phyloP scores from a whole-genome alignment of 2,329 filamentous ascomycete species.

The Cladosporium sp. region DNA sequence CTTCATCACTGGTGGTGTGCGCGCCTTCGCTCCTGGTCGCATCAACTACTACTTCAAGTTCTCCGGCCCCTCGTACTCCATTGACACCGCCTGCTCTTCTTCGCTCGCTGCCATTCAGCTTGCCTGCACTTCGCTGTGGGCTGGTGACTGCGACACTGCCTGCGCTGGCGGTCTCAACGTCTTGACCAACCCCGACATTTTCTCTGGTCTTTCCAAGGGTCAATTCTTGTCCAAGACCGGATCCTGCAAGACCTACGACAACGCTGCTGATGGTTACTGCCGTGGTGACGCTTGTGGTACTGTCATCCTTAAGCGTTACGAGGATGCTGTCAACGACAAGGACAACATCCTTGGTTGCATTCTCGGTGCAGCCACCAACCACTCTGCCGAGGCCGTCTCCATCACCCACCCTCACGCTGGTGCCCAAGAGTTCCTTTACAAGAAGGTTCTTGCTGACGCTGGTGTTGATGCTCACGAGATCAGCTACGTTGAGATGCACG shows the following conservation, averaged over 20 bases:
- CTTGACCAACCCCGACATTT: slow-evolving; percentile 78
- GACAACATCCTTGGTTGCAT: slow-evolving; percentile 74
- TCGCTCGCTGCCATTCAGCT: slow-evolving; percentile 71
- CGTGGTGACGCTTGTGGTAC: slow-evolving; percentile 74
- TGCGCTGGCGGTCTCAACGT: slow-evolving; percentile 77
- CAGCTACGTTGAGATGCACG: slow-evolving; percentile 86
- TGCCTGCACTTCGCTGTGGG: slow-evolving; percentile 71
- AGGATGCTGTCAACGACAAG: slow-evolving; percentile 74
- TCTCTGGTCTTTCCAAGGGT: slow-evolving; percentile 71
- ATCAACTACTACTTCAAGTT: slow-evolving; percentile 80
- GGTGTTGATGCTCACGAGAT: slow-evolving; percentile 75
- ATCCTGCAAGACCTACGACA: slow-evolving; percentile 78
- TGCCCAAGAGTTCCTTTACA: slow-evolving; percentile 71
- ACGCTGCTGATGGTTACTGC: slow-evolving; percentile 79
- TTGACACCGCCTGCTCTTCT: slow-evolving; percentile 79
- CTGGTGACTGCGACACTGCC: slow-evolving; percentile 76
- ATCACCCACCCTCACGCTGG: slow-evolving; percentile 73
- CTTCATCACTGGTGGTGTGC: slow-evolving; percentile 64
- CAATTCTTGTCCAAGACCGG: slow-evolving; percentile 77
- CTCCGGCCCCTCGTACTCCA: slow-evolving; percentile 67
- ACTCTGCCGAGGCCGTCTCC: slow-evolving; percentile 38
- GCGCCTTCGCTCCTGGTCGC: slow-evolving; percentile 62
- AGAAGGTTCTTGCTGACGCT: slow-evolving; percentile 68
- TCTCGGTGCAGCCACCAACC: slow-evolving; percentile 73
- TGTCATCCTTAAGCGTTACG: slow-evolving; percentile 74